Conservation (phyloP, 2,329 filamentous ascomycete genomes). For the Karstenula rhodostoma region DNA sequence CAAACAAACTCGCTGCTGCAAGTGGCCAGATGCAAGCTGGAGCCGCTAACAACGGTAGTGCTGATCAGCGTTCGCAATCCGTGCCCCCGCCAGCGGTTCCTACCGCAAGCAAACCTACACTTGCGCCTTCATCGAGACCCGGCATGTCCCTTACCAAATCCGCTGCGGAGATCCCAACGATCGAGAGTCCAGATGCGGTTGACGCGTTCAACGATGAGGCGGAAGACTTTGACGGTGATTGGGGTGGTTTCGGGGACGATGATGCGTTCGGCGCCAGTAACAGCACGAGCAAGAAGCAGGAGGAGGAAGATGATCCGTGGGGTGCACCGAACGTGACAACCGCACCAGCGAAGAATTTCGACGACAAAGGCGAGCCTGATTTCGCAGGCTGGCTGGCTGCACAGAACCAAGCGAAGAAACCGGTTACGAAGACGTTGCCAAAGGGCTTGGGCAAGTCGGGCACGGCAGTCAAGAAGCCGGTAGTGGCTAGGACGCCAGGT, state of each 20-base stretch:
- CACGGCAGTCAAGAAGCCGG: slow-evolving; percentile 44
- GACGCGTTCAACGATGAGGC: slow-evolving; percentile 59
- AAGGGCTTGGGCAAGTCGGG: slow-evolving; percentile 78
- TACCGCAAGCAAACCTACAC: slow-evolving; percentile 60
- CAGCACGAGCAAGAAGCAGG: slow-evolving; percentile 46
- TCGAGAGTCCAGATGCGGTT: slow-evolving; percentile 55
- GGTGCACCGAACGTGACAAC: slow-evolving; percentile 54
- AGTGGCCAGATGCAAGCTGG: slow-evolving; percentile 82
- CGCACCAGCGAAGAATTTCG: slow-evolving; percentile 65
- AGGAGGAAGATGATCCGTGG: slow-evolving; percentile 64
- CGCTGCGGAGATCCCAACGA: slow-evolving; percentile 36
- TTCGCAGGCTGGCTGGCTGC: slow-evolving; percentile 95
- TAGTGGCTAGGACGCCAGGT: slow-evolving; percentile 40
- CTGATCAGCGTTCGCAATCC: slow-evolving; percentile 58
- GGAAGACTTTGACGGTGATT: slow-evolving; percentile 73
- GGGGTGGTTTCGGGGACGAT: slow-evolving; percentile 73
- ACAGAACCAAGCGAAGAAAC: slow-evolving; percentile 77
- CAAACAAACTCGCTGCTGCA: slow-evolving; percentile 86
- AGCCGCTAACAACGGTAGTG: slow-evolving; percentile 53
- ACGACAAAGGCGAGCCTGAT: slow-evolving; percentile 88
- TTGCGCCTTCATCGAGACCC: slow-evolving; percentile 55
- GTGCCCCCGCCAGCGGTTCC: slow-evolving; percentile 52
- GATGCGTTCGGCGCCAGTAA: slow-evolving; percentile 36
- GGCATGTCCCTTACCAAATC: slow-evolving; percentile 42
- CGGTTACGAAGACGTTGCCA: slow-evolving; percentile 72